Conservation (phyloP, 2,329 filamentous ascomycete genomes). For the Ustilaginoidea virens region DNA sequence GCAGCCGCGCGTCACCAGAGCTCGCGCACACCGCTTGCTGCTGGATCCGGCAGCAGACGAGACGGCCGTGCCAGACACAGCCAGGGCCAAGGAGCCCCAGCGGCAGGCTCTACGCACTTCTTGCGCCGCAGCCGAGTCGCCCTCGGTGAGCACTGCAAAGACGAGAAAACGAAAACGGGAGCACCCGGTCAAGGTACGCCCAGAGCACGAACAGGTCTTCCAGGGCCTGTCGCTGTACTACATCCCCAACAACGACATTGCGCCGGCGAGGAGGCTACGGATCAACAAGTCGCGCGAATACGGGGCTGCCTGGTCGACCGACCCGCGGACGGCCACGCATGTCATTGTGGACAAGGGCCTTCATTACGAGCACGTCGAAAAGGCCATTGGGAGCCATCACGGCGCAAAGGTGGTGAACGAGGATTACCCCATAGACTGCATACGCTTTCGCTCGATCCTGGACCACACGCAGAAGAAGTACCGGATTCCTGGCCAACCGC, state of each 20-base stretch:
- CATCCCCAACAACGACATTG: slow-evolving; percentile 65
- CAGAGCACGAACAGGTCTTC: slow-evolving; percentile 43
- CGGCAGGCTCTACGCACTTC: no score
- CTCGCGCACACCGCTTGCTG: no score
- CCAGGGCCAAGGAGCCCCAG: no score
- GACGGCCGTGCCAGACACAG: slow-evolving; percentile 14
- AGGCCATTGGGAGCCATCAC: slow-evolving; percentile 16
- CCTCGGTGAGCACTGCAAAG: slow-evolving; percentile 11
- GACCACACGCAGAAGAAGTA: slow-evolving; percentile 46
- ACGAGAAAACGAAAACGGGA: slow-evolving; percentile 31
- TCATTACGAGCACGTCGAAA: slow-evolving; percentile 46
- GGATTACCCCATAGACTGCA: slow-evolving; percentile 53
- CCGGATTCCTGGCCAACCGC: slow-evolving; percentile 33
- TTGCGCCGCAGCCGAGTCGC: slow-evolving; percentile 7
- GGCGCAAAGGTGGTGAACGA: slow-evolving; percentile 43
- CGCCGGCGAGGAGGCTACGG: slow-evolving; percentile 48
- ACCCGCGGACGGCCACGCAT: slow-evolving; percentile 51
- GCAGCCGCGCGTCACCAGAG: neutral
- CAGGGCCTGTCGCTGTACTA: slow-evolving; percentile 53
- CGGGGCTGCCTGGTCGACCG: slow-evolving; percentile 56
- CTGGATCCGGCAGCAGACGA: slow-evolving; percentile 9
- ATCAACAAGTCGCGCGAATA: slow-evolving; percentile 62
- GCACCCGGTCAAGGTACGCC: slow-evolving; percentile 26
- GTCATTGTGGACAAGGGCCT: slow-evolving; percentile 62
- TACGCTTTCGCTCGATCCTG: slow-evolving; percentile 40